These are phyloP conservation scores for Emmonsia crescens DNA, from an alignment of 2,329 filamentous ascomycete species.

Conservation along the genomic window DNA sequence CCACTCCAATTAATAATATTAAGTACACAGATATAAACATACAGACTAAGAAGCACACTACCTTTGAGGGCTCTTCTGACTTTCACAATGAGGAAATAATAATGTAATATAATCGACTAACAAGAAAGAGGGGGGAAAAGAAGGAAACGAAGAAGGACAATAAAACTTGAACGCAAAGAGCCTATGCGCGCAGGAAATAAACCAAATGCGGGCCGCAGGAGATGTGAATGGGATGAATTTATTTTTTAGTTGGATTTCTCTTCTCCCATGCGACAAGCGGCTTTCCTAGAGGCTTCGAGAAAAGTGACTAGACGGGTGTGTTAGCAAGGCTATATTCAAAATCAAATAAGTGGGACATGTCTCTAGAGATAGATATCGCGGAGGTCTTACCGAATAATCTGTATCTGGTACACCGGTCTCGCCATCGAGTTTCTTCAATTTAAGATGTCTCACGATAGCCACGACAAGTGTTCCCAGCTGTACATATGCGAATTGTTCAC, in stretches of 20 bases:
- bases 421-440: slow-evolving; percentile 64
- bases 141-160: not conserved
- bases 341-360: not conserved
- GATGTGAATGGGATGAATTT: not conserved
- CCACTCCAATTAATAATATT: not conserved
- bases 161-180: not conserved
- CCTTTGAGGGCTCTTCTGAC: too few species aligned
- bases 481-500: slow-evolving; percentile 90
- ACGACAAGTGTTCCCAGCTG: slow-evolving; percentile 80
- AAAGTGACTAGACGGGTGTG: slow-evolving; percentile 41
- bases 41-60: not conserved
- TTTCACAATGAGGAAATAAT: not conserved
- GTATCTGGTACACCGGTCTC: slow-evolving; percentile 33
- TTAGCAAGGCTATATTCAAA: slow-evolving; percentile 8
- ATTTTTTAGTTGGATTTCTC: slow-evolving; percentile 8
- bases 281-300: slow-evolving; percentile 61
- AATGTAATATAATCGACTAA: not conserved
- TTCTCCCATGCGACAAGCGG: slow-evolving; percentile 44
- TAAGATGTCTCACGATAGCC: slow-evolving; percentile 65
- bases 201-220: not conserved
- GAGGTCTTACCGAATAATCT: slow-evolving; percentile 42
- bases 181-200: not conserved
- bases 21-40: not conserved
- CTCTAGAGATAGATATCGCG: not conserved
- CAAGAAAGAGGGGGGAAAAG: not conserved